Evolutionary conservation across 768 basidiomycete species (phyloP).

Genomic region (Boletus tomentosulus): DNA sequence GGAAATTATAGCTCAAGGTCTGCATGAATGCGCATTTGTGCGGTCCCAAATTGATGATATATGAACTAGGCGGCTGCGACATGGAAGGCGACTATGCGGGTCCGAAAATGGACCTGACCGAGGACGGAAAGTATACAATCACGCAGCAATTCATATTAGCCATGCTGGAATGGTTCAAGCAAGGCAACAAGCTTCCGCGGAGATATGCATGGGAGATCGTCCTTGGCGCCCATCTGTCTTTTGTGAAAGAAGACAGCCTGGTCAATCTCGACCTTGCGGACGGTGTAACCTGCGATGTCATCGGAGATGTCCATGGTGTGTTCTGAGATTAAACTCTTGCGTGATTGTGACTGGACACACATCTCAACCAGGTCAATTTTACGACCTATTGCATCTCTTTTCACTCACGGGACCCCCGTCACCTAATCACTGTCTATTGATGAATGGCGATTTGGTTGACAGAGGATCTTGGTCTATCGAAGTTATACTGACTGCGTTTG

Average conservation of each 20-base stretch:
- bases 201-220: constrained; percentile 96
- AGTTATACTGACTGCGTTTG: constrained; percentile 88
- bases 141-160: constrained; percentile 72
- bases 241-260: constrained; percentile 75
- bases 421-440: constrained; percentile 79
- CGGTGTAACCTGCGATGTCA: constrained; percentile 84
- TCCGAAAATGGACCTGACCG: constrained; percentile 57
- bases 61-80: constrained; percentile 64
- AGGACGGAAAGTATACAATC: constrained; percentile 68
- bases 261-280: constrained; percentile 72
- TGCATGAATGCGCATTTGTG: constrained; percentile 9
- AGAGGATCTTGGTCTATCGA: constrained; percentile 95
- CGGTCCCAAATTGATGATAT: constrained; percentile 3
- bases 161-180: constrained; percentile 93
- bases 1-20: constrained; percentile 78
- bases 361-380: constrained; percentile 74
- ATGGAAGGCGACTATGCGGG: constrained; percentile 72
- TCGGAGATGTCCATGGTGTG: constrained; percentile 92
- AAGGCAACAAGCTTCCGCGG: constrained; percentile 86
- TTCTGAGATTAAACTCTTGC: constrained; percentile 3
- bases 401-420: constrained; percentile 82
- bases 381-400: constrained; percentile 85
- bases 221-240: constrained; percentile 73
- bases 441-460: constrained; percentile 97
- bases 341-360: not conserved